Evolutionary conservation across 2,329 filamentous ascomycete species (phyloP).

Genomic region (Apiospora rasikravindrae): DNA sequence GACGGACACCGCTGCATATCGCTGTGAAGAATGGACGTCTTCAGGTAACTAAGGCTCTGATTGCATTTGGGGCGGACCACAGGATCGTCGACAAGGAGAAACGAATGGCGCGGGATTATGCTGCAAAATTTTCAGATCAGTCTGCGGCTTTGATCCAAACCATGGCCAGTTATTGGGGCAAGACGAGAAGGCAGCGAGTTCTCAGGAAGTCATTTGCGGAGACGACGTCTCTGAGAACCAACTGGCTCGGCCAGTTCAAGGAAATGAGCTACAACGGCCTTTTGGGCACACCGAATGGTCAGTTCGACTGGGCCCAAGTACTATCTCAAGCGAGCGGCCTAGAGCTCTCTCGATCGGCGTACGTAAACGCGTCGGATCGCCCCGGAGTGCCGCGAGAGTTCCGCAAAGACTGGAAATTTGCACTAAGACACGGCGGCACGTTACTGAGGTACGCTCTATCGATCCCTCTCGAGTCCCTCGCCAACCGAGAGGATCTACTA

Average conservation of each 20-base stretch:
- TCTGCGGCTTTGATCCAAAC: not conserved
- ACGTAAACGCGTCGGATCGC: not conserved
- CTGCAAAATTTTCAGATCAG: not conserved
- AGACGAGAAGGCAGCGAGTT: not conserved
- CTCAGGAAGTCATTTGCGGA: not conserved
- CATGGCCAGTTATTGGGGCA: not conserved
- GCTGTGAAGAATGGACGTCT: not conserved
- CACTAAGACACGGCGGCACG: not conserved
- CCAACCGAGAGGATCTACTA: not conserved
- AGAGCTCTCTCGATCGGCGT: not conserved
- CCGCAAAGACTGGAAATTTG: not conserved
- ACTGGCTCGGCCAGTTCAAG: too few species aligned
- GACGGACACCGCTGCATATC: not conserved
- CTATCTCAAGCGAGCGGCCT: not conserved
- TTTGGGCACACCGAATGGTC: too few species aligned
- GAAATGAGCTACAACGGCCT: too few species aligned
- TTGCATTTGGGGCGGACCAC: not conserved
- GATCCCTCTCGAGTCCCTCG: not conserved
- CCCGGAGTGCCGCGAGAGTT: not conserved
- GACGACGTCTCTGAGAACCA: not conserved
- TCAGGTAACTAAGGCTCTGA: not conserved
- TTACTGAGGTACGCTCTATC: not conserved
- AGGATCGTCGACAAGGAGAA: not conserved
- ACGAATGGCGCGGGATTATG: not conserved
- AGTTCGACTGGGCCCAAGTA: too few species aligned